A percentile compares a stretch with the other conserved stretches of the same genome.
phyloP scores from a whole-genome alignment of 2,329 filamentous ascomycete genomes.

The Aspergillus vadensis region DNA sequence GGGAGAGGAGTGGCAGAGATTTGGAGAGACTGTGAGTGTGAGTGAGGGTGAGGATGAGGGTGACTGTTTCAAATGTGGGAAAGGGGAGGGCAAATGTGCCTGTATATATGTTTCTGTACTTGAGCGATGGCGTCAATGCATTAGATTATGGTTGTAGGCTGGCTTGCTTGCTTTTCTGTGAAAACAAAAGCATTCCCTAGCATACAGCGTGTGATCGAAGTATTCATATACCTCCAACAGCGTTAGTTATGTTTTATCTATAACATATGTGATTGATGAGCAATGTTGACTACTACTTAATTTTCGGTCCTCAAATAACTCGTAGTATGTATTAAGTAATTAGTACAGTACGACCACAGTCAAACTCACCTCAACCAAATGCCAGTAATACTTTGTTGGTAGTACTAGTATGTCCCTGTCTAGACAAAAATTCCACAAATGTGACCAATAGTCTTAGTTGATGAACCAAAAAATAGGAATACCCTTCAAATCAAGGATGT shows the following conservation, averaged over 20 bases:
- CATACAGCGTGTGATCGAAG: neutral
- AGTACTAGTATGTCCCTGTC: too few species aligned
- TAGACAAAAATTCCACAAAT: too few species aligned
- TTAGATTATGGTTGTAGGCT: conserved; percentile 1
- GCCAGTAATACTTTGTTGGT: too few species aligned
- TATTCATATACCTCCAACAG: neutral
- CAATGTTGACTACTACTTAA: too few species aligned
- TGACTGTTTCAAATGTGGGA: neutral
- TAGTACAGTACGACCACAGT: too few species aligned
- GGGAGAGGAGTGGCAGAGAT: neutral
- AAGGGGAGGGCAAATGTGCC: conserved; percentile 6
- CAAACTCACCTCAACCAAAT: too few species aligned
- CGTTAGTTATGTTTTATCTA: neutral
- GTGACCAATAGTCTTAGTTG: too few species aligned
- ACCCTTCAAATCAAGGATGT: too few species aligned
- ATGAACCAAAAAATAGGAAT: too few species aligned
- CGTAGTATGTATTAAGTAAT: too few species aligned
- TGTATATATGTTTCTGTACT: conserved; percentile 5
- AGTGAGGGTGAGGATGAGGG: neutral
- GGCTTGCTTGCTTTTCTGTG: neutral
- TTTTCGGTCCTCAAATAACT: too few species aligned
- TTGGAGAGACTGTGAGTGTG: neutral
- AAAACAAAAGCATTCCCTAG: neutral
- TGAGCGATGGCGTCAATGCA: conserved; percentile 3
- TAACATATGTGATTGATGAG: neutral